Percentiles rank a stretch among this genome's conserved stretches.
Conservation (phyloP, 2,329 filamentous ascomycete genomes). For the Aspergillus hiratsukae region DNA sequence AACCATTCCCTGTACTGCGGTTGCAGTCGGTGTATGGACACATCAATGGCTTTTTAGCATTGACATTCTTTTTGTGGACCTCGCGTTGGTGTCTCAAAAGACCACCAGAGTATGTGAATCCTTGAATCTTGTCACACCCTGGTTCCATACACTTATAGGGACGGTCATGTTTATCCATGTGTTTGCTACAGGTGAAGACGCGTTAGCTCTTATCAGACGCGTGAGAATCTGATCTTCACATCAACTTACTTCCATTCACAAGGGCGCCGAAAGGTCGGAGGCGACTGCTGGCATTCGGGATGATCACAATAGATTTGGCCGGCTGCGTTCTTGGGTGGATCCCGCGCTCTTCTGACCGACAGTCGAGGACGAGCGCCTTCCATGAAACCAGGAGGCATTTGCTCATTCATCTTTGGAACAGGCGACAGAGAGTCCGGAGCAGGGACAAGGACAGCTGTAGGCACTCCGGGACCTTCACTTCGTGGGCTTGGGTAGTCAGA, state of each 20-base stretch:
- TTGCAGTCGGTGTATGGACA: conserved; percentile 87
- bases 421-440: conserved; percentile 30
- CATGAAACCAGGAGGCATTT: conserved; percentile 25
- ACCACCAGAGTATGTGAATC: conserved; percentile 92
- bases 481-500: conserved; percentile 41
- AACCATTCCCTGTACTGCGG: conserved; percentile 79
- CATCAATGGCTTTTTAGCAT: conserved; percentile 79
- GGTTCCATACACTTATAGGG: conserved; percentile 80
- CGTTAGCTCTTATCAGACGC: conserved; percentile 21
- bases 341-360: conserved; percentile 41
- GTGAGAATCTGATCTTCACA: conserved; percentile 10
- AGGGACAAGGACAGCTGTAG: conserved; percentile 32
- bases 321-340: conserved; percentile 59
- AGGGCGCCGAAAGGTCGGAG: conserved; percentile 68
- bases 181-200: conserved; percentile 60
- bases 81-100: conserved; percentile 86
- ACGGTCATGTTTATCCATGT: conserved; percentile 96
- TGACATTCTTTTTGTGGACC: conserved; percentile 85
- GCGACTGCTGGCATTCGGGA: conserved; percentile 62
- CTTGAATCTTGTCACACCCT: conserved; percentile 86
- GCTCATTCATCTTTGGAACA: conserved; percentile 34
- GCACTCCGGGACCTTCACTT: conserved; percentile 38
- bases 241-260: conserved; percentile 87
- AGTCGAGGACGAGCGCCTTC: conserved; percentile 37
- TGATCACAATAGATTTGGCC: conserved; percentile 75